Base-by-base conservation (phyloP, 2,329 filamentous ascomycete genomes). In the Aspergillus tamarii region DNA sequence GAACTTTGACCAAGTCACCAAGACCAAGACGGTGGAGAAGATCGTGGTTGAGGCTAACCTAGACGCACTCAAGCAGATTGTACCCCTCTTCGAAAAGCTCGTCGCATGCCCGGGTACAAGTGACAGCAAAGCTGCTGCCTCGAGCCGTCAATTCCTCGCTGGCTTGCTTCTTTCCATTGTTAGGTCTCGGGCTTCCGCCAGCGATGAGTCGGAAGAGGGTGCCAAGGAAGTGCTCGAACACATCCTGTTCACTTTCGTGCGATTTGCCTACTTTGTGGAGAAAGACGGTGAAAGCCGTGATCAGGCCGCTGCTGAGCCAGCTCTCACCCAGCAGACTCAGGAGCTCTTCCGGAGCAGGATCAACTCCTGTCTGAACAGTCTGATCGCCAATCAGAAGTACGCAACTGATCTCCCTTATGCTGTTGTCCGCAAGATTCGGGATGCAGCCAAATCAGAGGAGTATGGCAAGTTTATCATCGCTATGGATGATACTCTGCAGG, bases 1-100 rank as follows among this genome's bases (percentile, higher is more conserved):
- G 69, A 92, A 91, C 73, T 95, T 98, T 72, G 95, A 98, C 73
- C 89, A 91, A 67, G 84, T 91, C 62, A 96, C 94, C 0, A 95
- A 91, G 75, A 91, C 90, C 2, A 96, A 94, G 78, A 94, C 92
- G 0, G 81, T 97, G 1, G 92, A 96, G 70, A 89, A 86, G 66
- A 82, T 95, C 2, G 78, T 96, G 5, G 84, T 88, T 59, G 84
- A 85, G 50, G 85, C 87, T 10, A 85, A 86, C 63, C 70, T 78
- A n/a, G 74, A 80, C 30, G 78, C 80, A 10, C 68, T 87, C 28
- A 78, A 82, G 4, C 76, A 84, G 23, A 86, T 89, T 39, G 82
- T 89, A 26, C 83, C 86, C 9, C 75, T 85, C 12, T 76, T 87
- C 39, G 78, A 81, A 52, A 72, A 77, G 8, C 72, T 84, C 19